phyloP scores from a whole-genome alignment of 164 flowering plant genomes.

The Sedum album region DNA sequence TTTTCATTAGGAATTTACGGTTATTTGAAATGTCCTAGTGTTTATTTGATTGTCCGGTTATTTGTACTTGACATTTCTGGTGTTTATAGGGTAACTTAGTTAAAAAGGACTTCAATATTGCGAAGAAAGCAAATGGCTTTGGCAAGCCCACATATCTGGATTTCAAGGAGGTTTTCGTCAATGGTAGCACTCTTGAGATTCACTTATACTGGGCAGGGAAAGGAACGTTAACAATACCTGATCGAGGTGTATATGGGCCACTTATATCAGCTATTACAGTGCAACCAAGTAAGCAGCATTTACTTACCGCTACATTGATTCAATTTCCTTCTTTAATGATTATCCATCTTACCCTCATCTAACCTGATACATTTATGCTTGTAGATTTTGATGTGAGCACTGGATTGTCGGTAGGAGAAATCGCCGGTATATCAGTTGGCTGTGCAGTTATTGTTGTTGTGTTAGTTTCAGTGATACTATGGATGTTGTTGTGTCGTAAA shows the following conservation, averaged over 20 bases:
- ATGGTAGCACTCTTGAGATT: slow-evolving; percentile 24
- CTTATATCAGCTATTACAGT: slow-evolving; percentile 52
- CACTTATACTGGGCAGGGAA: slow-evolving; percentile 46
- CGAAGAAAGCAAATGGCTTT: slow-evolving; percentile 14
- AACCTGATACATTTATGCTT: too few relatives aligned
- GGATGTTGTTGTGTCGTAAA: background rate
- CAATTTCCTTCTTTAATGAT: background rate
- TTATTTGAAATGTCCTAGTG: too few relatives aligned
- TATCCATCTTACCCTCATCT: background rate
- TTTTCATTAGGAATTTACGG: background rate
- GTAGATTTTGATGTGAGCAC: slow-evolving; percentile 7
- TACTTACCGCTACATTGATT: too few relatives aligned
- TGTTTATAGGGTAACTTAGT: slow-evolving; percentile 10
- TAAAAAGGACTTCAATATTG: slow-evolving; percentile 15
- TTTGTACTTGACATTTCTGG: too few relatives aligned
- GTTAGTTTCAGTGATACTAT: background rate
- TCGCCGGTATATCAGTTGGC: slow-evolving; percentile 3
- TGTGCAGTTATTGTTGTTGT: background rate
- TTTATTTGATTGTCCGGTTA: too few relatives aligned
- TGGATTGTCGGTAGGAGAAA: slow-evolving; percentile 5
- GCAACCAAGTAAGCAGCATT: slow-evolving; percentile 20
- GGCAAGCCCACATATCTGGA: background rate
- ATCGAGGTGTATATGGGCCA: slow-evolving; percentile 39
- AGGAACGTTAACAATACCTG: slow-evolving; percentile 37
- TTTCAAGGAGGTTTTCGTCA: background rate